Percentiles rank a stretch among this genome's conserved stretches.
Conservation (phyloP, 768 basidiomycete genomes). For the Cystofilobasidium macerans region DNA sequence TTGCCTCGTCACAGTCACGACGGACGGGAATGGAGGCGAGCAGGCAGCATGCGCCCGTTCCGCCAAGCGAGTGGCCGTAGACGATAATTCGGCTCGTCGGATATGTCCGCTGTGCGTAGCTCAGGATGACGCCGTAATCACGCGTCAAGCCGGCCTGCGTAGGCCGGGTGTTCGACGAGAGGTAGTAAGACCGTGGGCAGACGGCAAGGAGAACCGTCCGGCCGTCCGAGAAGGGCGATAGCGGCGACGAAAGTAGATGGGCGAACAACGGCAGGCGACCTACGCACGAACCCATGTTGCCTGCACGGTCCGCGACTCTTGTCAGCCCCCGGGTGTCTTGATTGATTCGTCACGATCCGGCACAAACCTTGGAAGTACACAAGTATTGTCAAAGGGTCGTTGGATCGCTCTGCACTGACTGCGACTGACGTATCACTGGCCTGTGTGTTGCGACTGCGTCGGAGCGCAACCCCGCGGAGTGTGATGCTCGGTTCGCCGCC, state of each 20-base stretch:
- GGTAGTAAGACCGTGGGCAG: conserved; percentile 48
- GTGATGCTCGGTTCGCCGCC: conserved; percentile 27
- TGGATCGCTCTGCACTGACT: too few relatives aligned
- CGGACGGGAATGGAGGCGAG: conserved; percentile 28
- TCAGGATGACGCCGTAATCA: conserved; percentile 41
- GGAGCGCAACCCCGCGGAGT: conserved; percentile 35
- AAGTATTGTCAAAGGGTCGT: conserved; percentile 30
- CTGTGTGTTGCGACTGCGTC: neutral
- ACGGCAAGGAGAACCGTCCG: conserved; percentile 38
- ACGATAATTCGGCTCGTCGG: conserved; percentile 39
- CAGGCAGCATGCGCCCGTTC: conserved; percentile 42
- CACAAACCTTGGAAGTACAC: conserved; percentile 40
- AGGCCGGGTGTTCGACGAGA: conserved; percentile 41
- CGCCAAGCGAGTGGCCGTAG: conserved; percentile 48
- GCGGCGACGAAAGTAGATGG: conserved; percentile 25
- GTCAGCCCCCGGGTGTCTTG: too few relatives aligned
- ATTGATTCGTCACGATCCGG: too few relatives aligned
- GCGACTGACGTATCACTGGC: neutral
- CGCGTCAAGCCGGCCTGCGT: conserved; percentile 40
- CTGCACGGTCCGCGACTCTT: conserved; percentile 31
- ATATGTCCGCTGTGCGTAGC: conserved; percentile 37
- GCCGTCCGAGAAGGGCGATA: conserved; percentile 16
- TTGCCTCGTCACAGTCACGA: too few relatives aligned
- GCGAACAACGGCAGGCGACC: conserved; percentile 44
- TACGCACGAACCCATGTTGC: conserved; percentile 48